A percentile compares a stretch with the other conserved stretches of the same genome.
These are phyloP conservation scores for Colletotrichum abscissum DNA, from an alignment of 2,329 filamentous ascomycete genomes.

Conservation along the genomic window DNA sequence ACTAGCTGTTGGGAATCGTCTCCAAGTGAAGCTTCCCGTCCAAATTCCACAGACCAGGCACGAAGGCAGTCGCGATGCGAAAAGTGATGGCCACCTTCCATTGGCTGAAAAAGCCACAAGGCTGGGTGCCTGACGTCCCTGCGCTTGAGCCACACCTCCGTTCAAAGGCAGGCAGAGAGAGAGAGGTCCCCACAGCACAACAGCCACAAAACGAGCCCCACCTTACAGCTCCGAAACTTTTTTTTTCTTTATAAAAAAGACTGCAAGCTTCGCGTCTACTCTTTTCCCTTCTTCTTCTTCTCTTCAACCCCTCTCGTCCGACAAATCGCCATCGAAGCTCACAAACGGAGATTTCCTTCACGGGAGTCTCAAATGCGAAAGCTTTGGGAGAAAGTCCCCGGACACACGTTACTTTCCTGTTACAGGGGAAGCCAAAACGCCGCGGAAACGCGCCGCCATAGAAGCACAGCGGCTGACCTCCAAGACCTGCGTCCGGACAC, in stretches of 20 bases:
- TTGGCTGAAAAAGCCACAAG: conserved; percentile 33
- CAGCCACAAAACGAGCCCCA: conserved; percentile 22
- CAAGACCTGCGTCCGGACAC: conserved; percentile 66
- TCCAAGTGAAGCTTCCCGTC: background rate
- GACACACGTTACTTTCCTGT: conserved; percentile 70
- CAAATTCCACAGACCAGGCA: conserved; percentile 13
- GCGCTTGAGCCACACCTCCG: conserved; percentile 13
- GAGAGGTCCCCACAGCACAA: background rate
- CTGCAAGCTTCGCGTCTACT: conserved; percentile 9
- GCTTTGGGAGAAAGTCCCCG: conserved; percentile 99
- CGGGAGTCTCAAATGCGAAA: conserved; percentile 41
- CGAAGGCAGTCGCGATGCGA: conserved; percentile 34
- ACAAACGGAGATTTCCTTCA: conserved; percentile 78
- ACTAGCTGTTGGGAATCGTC: conserved; percentile 6
- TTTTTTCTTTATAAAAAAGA: conserved; percentile 34
- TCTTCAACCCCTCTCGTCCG: conserved; percentile 86
- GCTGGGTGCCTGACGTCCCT: conserved; percentile 14
- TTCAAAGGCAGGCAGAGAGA: background rate
- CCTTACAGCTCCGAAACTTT: conserved; percentile 2
- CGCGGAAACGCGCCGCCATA: conserved; percentile 99
- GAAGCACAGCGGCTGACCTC: conserved; percentile 95
- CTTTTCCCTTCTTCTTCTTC: conserved; percentile 52
- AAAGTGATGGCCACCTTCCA: conserved; percentile 20
- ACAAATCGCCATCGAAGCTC: conserved; percentile 99
- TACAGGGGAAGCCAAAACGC: conserved; percentile 48